Evolutionary conservation across 208 protist genomes (phyloP).

Genomic region (Balamuthia mandrillaris): DNA sequence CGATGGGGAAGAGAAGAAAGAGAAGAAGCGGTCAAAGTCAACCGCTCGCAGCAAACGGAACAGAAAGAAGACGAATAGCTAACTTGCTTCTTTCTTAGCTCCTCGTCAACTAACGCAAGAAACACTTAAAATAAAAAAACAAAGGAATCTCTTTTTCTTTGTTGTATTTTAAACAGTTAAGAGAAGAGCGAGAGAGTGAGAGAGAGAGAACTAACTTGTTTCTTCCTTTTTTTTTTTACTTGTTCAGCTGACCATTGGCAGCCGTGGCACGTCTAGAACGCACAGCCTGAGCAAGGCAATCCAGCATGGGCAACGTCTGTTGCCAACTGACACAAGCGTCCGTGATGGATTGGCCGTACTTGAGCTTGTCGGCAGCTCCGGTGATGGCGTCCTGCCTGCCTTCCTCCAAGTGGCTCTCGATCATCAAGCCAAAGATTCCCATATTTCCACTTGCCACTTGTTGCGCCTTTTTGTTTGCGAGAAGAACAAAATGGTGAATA

Average conservation of each 20-base stretch:
- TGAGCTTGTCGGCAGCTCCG: slow-evolving; percentile 26
- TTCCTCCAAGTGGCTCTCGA: slow-evolving; percentile 68
- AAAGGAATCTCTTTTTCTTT: no score
- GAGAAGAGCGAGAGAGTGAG: no score
- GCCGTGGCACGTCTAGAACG: not conserved
- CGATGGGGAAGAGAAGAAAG: not conserved
- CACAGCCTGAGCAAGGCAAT: slow-evolving; percentile 45
- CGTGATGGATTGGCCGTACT: slow-evolving; percentile 65
- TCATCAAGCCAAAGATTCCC: slow-evolving; percentile 70
- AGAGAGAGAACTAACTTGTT: no score
- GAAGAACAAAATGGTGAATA: not conserved
- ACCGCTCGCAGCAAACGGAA: not conserved
- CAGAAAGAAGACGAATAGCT: no score
- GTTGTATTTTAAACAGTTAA: no score
- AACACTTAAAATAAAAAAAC: no score
- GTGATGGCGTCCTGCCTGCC: slow-evolving; percentile 59
- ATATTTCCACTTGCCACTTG: slow-evolving; percentile 35
- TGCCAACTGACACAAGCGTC: slow-evolving; percentile 65
- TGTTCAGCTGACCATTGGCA: no score
- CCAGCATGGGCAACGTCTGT: slow-evolving; percentile 48
- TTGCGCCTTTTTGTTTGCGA: not conserved
- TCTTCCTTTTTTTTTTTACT: no score
- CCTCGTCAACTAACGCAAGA: no score
- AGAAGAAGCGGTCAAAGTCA: not conserved
- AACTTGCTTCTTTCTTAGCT: no score